Evolutionary conservation across 371 early-diverging fungal species (phyloP).

Genomic region (Entomophthora muscae): DNA sequence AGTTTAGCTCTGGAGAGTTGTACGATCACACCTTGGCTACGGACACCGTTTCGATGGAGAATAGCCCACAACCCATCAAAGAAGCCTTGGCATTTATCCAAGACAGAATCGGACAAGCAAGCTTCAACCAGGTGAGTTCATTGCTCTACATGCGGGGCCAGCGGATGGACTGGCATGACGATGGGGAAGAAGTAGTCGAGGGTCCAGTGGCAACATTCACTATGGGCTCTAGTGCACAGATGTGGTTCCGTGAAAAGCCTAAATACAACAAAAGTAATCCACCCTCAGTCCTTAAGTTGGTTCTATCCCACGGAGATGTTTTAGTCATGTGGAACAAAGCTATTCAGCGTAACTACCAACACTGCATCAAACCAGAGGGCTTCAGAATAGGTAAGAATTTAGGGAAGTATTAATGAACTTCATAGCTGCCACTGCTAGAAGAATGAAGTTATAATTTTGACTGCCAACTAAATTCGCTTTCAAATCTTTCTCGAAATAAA

Average conservation of each 20-base stretch:
- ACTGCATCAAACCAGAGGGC: neutral
- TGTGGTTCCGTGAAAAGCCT: neutral
- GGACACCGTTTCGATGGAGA: neutral
- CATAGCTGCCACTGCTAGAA: neutral
- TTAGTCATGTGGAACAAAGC: neutral
- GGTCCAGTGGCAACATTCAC: neutral
- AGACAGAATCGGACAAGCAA: neutral
- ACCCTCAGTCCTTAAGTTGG: neutral
- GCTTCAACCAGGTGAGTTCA: neutral
- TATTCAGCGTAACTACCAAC: neutral
- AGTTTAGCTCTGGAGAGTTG: neutral
- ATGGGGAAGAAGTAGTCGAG: slow-evolving; percentile 1
- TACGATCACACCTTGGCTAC: neutral
- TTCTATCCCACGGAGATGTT: neutral
- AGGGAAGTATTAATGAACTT: neutral
- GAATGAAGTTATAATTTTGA: no score
- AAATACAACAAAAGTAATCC: neutral
- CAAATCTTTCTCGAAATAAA: no score
- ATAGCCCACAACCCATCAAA: neutral
- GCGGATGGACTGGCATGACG: neutral
- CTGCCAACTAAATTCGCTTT: no score
- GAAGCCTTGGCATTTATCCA: neutral
- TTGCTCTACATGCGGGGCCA: neutral
- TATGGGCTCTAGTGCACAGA: neutral
- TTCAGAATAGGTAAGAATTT: neutral